Base-by-base conservation (phyloP, 2,329 filamentous ascomycete genomes). In the Podosphaera aphanis region DNA sequence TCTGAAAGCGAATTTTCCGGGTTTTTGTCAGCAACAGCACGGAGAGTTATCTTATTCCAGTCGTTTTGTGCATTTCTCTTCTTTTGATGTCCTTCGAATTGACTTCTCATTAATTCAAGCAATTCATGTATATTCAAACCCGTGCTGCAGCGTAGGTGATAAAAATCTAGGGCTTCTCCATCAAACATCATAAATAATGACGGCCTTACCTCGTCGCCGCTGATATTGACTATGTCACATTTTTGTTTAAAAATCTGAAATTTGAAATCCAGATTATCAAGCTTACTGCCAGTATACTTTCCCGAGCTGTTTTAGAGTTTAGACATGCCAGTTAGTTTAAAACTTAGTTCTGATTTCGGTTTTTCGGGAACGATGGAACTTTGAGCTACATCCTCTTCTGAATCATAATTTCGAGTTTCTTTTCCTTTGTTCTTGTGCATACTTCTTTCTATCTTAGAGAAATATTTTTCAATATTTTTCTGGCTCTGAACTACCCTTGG, bases 1-100 rank as follows among this genome's bases (percentile, higher is more conserved):
- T 29, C 23, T 16, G n/a, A 29, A 7, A 43, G 23, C 5, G 21
- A 7, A 8, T 29, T 43, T 18, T 43, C 40, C 4, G 23, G 40
- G 21, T 43, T 8, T n/a, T 43, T 43, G 11, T n/a, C 13, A 18
- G 23, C 5, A 13, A 43, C 13, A 15, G 16, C 16, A 16, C 23
- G 40, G 5, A 43, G 23, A 13, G 40, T 43, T 10, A 29, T 43
- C 5, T 42, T 42, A 21, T 42, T 42, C 39, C 39, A 42, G 5
- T 42, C 21, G 20, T 10, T 5, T 42, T 42, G 39, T 2, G 23
- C 20, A 25, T 42, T 42, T 42, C 39, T 42, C 10, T 18, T n/a
- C 40, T 43, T 43, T 31, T 43, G 40, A n/a, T 15, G 40, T 43
- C 25, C 40, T 43, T 43, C 40, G 29, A 43, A 43, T 20, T 43